A percentile compares a stretch with the other conserved stretches of the same genome.
phyloP scores from a whole-genome alignment of 352 stramenopile genomes.

The Thraustochytrium striatum region DNA sequence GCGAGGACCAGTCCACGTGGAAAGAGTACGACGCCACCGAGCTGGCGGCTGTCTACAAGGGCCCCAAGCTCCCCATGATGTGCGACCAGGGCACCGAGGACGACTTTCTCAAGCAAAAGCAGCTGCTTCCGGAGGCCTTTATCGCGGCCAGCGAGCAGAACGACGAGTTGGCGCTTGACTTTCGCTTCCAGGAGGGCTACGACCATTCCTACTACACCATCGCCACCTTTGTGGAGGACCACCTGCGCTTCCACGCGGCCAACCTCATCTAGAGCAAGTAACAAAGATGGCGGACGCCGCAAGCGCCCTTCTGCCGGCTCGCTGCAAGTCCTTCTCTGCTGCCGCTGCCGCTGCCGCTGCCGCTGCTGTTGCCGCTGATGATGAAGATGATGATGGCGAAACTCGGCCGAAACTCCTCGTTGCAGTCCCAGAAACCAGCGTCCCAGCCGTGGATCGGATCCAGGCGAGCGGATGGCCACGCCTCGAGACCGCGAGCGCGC shows the following conservation, averaged over 20 bases:
- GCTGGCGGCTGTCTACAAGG: conserved; percentile 45
- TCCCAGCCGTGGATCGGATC: too few relatives aligned
- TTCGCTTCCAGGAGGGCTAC: conserved; percentile 71
- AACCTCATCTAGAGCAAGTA: conserved; percentile 60
- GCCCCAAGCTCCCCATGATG: conserved; percentile 69
- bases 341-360: too few relatives aligned
- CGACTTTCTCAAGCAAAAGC: conserved; percentile 76
- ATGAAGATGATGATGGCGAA: too few relatives aligned
- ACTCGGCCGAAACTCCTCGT: too few relatives aligned
- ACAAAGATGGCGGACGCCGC: too few relatives aligned
- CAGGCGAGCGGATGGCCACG: too few relatives aligned
- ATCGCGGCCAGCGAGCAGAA: conserved; percentile 58
- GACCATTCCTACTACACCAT: conserved; percentile 98
- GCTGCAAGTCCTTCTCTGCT: too few relatives aligned
- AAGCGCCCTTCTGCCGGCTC: too few relatives aligned
- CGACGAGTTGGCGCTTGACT: conserved; percentile 53
- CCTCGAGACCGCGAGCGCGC: too few relatives aligned
- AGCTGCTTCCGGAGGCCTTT: conserved; percentile 82
- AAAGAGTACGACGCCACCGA: conserved; percentile 79
- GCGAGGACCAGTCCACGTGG: conserved; percentile 66
- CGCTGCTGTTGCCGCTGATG: too few relatives aligned
- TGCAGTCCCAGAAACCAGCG: too few relatives aligned
- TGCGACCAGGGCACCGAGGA: conserved; percentile 82
- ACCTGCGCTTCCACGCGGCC: conserved; percentile 89
- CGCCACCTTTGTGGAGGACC: conserved; percentile 87